Conservation (phyloP, 1,284 basidiomycete genomes). For the Wallemia hederae region DNA sequence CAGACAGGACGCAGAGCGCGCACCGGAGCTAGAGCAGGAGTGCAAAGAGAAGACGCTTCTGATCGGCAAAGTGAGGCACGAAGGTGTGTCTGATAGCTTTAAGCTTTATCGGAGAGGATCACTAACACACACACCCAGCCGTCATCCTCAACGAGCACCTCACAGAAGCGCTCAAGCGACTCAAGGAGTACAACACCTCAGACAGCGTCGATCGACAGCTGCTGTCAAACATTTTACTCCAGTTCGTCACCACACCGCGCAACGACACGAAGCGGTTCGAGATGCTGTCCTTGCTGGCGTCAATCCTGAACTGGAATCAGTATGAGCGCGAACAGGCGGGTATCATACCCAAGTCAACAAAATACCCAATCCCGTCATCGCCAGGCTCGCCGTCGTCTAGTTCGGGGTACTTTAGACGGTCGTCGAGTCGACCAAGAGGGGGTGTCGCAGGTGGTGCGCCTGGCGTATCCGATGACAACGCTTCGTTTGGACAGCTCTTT, state of each 20-base stretch:
- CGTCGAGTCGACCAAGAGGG: conserved; percentile 41
- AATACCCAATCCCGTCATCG: conserved; percentile 7
- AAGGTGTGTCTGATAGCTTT: conserved; percentile 28
- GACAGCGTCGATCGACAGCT: conserved; percentile 75
- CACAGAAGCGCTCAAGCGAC: conserved; percentile 76
- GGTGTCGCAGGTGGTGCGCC: conserved; percentile 27
- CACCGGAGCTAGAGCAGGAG: conserved; percentile 49
- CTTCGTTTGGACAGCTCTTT: conserved; percentile 70
- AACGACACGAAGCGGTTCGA: conserved; percentile 86
- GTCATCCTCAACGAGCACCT: conserved; percentile 93
- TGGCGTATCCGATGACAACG: conserved; percentile 17
- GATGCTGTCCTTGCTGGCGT: conserved; percentile 65
- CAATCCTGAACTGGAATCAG: conserved; percentile 71
- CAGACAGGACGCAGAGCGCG: conserved; percentile 28
- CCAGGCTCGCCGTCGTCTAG: conserved; percentile 10
- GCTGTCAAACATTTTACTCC: conserved; percentile 80
- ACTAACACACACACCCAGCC: conserved; percentile 22
- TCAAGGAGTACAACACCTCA: conserved; percentile 56
- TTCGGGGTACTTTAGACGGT: conserved; percentile 20
- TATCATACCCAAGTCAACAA: conserved; percentile 15
- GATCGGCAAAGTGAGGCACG: conserved; percentile 75
- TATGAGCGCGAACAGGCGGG: conserved; percentile 71
- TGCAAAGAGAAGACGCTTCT: conserved; percentile 77
- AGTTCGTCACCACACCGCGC: conserved; percentile 66
- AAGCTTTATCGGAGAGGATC: conserved; percentile 1